Conservation (phyloP, 176 grass and related monocot species). For the Hordeum vulgare region DNA sequence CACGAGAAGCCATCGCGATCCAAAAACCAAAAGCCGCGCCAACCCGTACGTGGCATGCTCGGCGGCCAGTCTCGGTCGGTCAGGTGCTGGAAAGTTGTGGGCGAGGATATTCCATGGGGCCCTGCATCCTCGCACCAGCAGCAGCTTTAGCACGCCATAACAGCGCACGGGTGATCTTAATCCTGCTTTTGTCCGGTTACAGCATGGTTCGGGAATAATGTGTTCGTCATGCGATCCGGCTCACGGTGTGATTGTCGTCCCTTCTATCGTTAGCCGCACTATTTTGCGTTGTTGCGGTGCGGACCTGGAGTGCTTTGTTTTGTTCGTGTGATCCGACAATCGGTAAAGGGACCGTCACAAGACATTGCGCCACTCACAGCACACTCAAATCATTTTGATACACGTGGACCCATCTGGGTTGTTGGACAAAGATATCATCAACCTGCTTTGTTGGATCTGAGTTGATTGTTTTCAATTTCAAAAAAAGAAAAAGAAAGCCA, state of each 20-base stretch:
- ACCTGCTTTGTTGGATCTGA: background rate
- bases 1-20: constrained; percentile 1
- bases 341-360: background rate
- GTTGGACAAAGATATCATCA: background rate
- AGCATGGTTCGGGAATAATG: background rate
- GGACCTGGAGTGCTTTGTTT: background rate
- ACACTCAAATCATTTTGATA: background rate
- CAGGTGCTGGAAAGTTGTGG: constrained; percentile 4
- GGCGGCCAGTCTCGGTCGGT: background rate
- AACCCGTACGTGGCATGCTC: background rate
- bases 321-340: background rate
- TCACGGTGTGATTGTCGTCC: background rate
- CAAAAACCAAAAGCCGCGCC: background rate
- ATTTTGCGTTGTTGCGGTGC: background rate
- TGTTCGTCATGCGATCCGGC: background rate
- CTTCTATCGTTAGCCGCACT: background rate
- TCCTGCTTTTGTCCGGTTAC: background rate
- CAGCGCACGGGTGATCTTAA: constrained; percentile 6
- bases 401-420: background rate
- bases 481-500: too few relatives aligned
- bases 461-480: background rate
- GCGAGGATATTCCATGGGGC: constrained; percentile 19
- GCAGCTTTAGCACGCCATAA: constrained; percentile 7
- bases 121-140: background rate
- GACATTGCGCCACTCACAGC: background rate